Percentiles rank a stretch among this genome's conserved stretches.
phyloP scores from a whole-genome alignment of 257 asterid genomes.

The Solanum virginianum region DNA sequence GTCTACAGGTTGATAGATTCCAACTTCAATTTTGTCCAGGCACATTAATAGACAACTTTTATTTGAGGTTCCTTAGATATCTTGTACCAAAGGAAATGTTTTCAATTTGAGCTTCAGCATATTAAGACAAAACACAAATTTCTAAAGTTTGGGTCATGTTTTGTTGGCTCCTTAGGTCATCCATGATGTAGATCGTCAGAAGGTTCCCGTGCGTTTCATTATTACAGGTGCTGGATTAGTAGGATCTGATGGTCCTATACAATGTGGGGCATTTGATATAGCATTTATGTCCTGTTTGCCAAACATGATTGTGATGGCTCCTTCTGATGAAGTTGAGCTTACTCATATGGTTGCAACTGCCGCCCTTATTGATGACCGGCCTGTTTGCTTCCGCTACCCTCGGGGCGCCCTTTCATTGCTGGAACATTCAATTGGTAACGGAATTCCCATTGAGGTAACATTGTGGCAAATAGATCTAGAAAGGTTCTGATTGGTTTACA shows the following conservation, averaged over 20 bases:
- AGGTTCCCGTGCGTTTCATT: conserved; percentile 70
- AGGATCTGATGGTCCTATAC: conserved; percentile 72
- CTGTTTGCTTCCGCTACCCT: conserved; percentile 81
- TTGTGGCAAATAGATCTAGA: neutral
- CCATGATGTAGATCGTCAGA: conserved; percentile 85
- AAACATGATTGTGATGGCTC: conserved; percentile 94
- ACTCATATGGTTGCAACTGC: conserved; percentile 76
- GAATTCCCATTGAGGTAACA: conserved; percentile 60
- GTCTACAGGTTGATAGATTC: neutral
- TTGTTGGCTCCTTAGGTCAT: conserved; percentile 39
- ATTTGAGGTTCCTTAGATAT: neutral
- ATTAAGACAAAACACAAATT: neutral
- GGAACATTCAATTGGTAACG: conserved; percentile 9
- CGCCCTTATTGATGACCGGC: conserved; percentile 48
- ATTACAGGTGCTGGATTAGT: conserved; percentile 73
- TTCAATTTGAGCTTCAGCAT: neutral
- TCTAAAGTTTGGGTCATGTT: neutral
- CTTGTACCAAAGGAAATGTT: neutral
- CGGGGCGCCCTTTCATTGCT: conserved; percentile 50
- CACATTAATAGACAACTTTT: neutral
- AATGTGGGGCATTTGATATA: conserved; percentile 74
- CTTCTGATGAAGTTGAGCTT: conserved; percentile 78
- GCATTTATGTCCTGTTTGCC: conserved; percentile 88
- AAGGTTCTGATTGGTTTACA: neutral
- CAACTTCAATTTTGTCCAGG: neutral